A percentile compares a stretch with the other conserved stretches of the same genome.
Conservation (phyloP, 2,329 filamentous ascomycete species). For the Pseudogymnoascus sp. region DNA sequence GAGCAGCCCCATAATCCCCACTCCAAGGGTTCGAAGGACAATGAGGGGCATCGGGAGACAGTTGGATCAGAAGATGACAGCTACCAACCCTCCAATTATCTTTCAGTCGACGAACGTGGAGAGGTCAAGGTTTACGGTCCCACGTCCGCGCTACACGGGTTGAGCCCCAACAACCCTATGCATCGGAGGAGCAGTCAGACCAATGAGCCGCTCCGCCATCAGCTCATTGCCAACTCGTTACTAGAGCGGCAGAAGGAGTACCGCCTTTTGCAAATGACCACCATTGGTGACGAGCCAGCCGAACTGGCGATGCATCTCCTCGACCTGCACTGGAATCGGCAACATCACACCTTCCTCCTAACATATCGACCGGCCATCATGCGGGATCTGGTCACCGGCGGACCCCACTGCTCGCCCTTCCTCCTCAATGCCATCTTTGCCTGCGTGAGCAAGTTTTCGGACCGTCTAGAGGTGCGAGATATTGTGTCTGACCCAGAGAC, state of each 20-base stretch:
- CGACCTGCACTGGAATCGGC: slow-evolving; percentile 36
- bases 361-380: slow-evolving; percentile 37
- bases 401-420: slow-evolving; percentile 34
- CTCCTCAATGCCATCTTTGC: slow-evolving; percentile 36
- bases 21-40: background rate
- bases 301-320: slow-evolving; percentile 35
- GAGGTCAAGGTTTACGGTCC: slow-evolving; percentile 17
- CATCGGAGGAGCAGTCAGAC: background rate
- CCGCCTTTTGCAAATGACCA: slow-evolving; percentile 21
- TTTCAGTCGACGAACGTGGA: slow-evolving; percentile 16
- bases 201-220: slow-evolving; percentile 10
- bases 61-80: slow-evolving; percentile 12
- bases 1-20: background rate
- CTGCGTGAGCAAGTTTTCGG: slow-evolving; percentile 27
- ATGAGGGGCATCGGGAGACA: background rate
- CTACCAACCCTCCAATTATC: slow-evolving; percentile 12
- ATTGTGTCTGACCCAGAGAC: slow-evolving; percentile 20
- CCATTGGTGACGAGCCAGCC: slow-evolving; percentile 25
- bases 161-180: slow-evolving; percentile 6
- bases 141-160: slow-evolving; percentile 13
- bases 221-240: slow-evolving; percentile 18
- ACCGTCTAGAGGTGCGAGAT: slow-evolving; percentile 22
- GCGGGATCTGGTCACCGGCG: slow-evolving; percentile 31
- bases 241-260: slow-evolving; percentile 16
- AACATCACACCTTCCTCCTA: slow-evolving; percentile 35